Evolutionary conservation across 1,284 basidiomycete species (phyloP), one percentile per base, ranked within the genome.

Genomic region (Lignosus rhinocerotis): DNA sequence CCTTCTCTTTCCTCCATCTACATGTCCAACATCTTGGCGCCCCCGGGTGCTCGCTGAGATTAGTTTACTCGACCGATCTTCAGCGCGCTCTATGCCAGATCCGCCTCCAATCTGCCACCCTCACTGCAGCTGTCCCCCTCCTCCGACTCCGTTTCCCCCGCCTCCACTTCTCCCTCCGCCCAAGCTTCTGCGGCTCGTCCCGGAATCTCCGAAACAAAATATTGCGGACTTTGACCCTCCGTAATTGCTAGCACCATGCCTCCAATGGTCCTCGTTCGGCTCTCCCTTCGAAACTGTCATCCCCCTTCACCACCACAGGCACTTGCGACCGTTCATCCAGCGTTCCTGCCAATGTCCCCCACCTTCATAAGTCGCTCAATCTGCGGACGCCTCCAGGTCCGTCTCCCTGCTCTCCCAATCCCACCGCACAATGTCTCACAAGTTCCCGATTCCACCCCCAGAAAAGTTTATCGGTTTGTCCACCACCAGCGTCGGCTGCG

Each of bases 401-500:
- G 54, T 58, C 10, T 45, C 45, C 34, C 56, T 19, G 8, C 39
- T 30, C 59, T 45, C 30, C 19, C 54, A 51, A 19, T 46, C 39
- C 39, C 34, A 14, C 41, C 51, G 41, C 50, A 49, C 46, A 44
- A 73, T 71, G 69, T 53, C 68, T 41, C 70, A 69, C 46, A 68
- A 71, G 48, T 70, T 57, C 55, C 70, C 73, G 34, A 63, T 75
- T 59, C 77, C 76, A 42, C 57, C 73, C 47, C 61, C 73, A 30
- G 82, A 85, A 19, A 76, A 78, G 54, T 77, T 82, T 61, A 69
- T 86, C 41, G 77, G 83, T 10, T 70, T 88, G 43, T 80, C 84
- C 17, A 86, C 83, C 68, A 76, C 78, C 44, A 83, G 83, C 61
- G 84, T 89, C n/a, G 87, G 87, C n/a, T 85, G 87, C 44, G 87